Evolutionary conservation across 768 basidiomycete species (phyloP), one percentile per base, ranked within the genome.

Genomic region (Rossbeevera mucosa): DNA sequence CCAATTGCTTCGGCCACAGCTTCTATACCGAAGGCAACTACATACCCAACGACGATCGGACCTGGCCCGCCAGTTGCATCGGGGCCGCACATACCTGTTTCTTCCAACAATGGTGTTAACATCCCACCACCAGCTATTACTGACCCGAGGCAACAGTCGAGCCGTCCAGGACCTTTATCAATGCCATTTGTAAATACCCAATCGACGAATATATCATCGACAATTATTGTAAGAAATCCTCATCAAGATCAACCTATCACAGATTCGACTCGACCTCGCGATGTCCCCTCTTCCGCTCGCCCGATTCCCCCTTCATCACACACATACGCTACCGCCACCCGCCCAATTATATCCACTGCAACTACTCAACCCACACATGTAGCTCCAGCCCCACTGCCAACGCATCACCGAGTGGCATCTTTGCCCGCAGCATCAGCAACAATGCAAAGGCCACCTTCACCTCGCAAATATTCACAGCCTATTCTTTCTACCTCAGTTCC

Each of bases 391-490:
- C 70, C 66, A 52, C 50, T 56, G 8, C 48, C 55, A 38, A 38
- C 43, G 42, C 76, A 76, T 51, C 56, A 71, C 25, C 73, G 71
- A 54, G 62, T 69, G 54, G 65, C 60, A 59, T 75, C 75, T 22
- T 49, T 74, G 42, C 76, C 73, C 31, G 54, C 51, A 12, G 43
- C 61, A 40, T 40, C 66, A 5, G 48, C 51, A 44, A 36, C 54
- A 12, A 45, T 25, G 7, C 65, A 58, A 52, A 62, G 56, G 22
- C 66, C 66, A 13, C 57, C 59, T 12, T 64, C 66, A 26, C 69
- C 67, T 31, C 66, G 60, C 44, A 68, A 67, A 54, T 45, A 51
- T 48, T 59, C 60, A 38, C 68, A 71, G 7, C 65, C 64, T 40
- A 60, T 65, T 2, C 21, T 61, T 42, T 50, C 60, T n/a, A 47